Conservation (phyloP, 2,329 filamentous ascomycete genomes). For the Ilyonectria robusta region DNA sequence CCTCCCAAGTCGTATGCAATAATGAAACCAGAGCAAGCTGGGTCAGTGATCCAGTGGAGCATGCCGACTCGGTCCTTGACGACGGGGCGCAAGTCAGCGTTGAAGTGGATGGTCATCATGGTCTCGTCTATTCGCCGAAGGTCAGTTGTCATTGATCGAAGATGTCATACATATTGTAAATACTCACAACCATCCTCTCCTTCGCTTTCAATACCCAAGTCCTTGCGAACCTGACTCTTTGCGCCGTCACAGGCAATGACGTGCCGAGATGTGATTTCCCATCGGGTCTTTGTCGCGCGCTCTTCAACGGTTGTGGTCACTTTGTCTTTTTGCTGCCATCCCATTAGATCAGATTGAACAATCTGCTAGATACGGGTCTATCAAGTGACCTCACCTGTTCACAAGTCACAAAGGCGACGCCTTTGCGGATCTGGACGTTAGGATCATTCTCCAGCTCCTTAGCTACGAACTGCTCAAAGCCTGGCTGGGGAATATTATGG, state of each 20-base stretch:
- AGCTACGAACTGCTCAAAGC: slow-evolving; percentile 52
- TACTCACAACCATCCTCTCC: slow-evolving; percentile 58
- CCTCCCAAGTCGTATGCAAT: slow-evolving; percentile 59
- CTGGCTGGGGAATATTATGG: slow-evolving; percentile 59
- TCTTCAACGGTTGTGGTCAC: slow-evolving; percentile 51
- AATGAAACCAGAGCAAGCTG: slow-evolving; percentile 58
- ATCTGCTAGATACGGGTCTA: background rate
- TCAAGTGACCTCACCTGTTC: slow-evolving; percentile 44
- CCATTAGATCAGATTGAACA: background rate
- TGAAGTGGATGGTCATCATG: slow-evolving; percentile 64
- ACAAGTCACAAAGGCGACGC: slow-evolving; percentile 52
- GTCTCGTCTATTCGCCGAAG: slow-evolving; percentile 53
- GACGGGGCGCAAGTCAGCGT: slow-evolving; percentile 56
- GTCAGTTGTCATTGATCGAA: slow-evolving; percentile 1
- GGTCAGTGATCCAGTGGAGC: slow-evolving; percentile 62
- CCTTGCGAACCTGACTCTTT: slow-evolving; percentile 50
- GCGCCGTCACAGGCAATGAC: slow-evolving; percentile 56
- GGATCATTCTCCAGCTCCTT: slow-evolving; percentile 37
- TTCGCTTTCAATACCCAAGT: slow-evolving; percentile 54
- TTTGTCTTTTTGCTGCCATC: slow-evolving; percentile 20
- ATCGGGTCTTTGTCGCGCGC: slow-evolving; percentile 39
- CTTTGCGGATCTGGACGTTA: slow-evolving; percentile 50
- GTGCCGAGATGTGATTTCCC: slow-evolving; percentile 48
- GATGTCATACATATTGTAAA: background rate
- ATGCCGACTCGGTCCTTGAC: slow-evolving; percentile 57